Base-by-base conservation (phyloP, 345 rosid species). In the Hibiscus mutabilis region DNA sequence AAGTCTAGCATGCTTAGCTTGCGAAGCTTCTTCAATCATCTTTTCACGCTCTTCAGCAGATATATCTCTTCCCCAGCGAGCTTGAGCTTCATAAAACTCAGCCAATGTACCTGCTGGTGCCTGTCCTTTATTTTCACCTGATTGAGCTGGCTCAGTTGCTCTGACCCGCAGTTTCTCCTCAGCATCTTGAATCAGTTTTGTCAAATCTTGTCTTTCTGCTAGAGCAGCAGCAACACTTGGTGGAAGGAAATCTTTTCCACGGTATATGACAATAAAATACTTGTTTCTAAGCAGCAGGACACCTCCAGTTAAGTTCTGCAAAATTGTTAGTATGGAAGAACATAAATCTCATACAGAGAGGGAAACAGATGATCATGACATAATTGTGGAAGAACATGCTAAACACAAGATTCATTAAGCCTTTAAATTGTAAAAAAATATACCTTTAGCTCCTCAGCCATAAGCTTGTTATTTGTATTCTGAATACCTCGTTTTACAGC, bases 231-330 rank as follows among this genome's bases (percentile, higher is more conserved):
- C 97, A 46, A 96, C 97, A 78, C 78, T 87, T 68, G 86, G 75
- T 73, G 99, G 96, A 75, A 96, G 84, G 81, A 96, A 96, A 87
- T 96, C 99, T 81, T 96, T 96, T 47, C 99, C 99, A 44, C 98
- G 92, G 78, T 80, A 96, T n/a, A 96, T 82, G 71, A 96, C 99
- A 61, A 96, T 91, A 78, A 83, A 91, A 81, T 84, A 92, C 79
- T 92, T 96, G 80, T 92, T 92, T 85, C 99, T 89, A 57, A 89
- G 97, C 72, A 96, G 89, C 80, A 96, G 81, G 71, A 86, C 87
- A 71, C 99, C 98, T 42, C 97, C 99, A 72, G 98, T 96, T 82
- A 96, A 80, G 49, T 68, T 42, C 99, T 96, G 84, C 72, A 79
- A 31, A 75, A 71, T 62, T 22, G 73, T 62, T 57, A 18, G 63